These are phyloP conservation scores for Blumeria graminis DNA, from an alignment of 2,329 filamentous ascomycete genomes.

Conservation along the genomic window DNA sequence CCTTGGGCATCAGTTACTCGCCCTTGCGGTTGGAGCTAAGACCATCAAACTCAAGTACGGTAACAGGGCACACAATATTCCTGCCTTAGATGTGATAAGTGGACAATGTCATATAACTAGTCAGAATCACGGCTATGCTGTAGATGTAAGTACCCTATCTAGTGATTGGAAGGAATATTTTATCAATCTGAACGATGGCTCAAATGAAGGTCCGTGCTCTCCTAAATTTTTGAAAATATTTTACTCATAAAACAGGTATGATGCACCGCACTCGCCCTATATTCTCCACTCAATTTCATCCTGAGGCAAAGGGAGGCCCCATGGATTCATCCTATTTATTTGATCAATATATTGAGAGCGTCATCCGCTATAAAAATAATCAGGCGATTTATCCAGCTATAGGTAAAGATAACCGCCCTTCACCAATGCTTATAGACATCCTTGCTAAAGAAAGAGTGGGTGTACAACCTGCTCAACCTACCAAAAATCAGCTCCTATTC, in stretches of 20 bases:
- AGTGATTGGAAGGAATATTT: slow-evolving; percentile 94
- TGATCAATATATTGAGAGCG: slow-evolving; percentile 82
- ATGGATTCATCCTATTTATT: slow-evolving; percentile 92
- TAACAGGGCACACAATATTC: slow-evolving; percentile 97
- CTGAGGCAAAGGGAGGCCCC: slow-evolving; percentile 90
- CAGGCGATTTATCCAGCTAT: slow-evolving; percentile 43
- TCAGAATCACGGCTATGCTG: slow-evolving; percentile 95
- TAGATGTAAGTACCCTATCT: slow-evolving; percentile 62
- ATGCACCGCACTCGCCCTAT: slow-evolving; percentile 91
- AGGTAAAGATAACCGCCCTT: slow-evolving; percentile 66
- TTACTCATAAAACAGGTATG: slow-evolving; percentile 29
- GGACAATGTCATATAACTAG: slow-evolving; percentile 96
- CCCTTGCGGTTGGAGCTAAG: slow-evolving; percentile 63
- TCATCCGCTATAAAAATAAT: slow-evolving; percentile 68
- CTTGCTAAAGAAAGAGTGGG: slow-evolving; percentile 87
- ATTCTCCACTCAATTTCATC: slow-evolving; percentile 97
- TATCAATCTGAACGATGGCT: slow-evolving; percentile 90
- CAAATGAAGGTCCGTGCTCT: slow-evolving; percentile 50
- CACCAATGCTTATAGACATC: slow-evolving; percentile 69
- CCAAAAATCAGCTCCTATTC: no score
- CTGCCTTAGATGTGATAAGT: slow-evolving; percentile 77
- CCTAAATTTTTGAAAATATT: not conserved
- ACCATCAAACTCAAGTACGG: slow-evolving; percentile 98
- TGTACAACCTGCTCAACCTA: slow-evolving; percentile 23
- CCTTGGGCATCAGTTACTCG: slow-evolving; percentile 86